Percentiles rank a stretch among this genome's conserved stretches.
phyloP scores from a whole-genome alignment of 768 basidiomycete species.

The Lactifluus volemus region DNA sequence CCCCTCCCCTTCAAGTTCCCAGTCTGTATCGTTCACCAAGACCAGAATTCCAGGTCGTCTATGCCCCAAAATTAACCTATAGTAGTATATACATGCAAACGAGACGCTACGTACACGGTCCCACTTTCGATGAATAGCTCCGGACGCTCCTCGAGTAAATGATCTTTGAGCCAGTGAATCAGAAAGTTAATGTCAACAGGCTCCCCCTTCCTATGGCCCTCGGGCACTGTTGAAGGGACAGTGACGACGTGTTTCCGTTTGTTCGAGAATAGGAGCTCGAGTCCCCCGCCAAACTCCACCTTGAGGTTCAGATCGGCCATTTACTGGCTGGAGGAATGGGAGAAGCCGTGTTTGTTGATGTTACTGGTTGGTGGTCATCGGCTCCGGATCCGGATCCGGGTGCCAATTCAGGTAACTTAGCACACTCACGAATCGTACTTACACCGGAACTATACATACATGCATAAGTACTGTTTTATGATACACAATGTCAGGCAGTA shows the following conservation, averaged over 20 bases:
- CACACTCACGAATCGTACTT: no score
- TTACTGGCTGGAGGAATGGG: no score
- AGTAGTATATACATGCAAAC: neutral
- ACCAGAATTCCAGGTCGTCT: constrained; percentile 97
- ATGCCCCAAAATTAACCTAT: neutral
- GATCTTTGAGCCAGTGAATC: constrained; percentile 67
- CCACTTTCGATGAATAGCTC: constrained; percentile 86
- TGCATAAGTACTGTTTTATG: neutral
- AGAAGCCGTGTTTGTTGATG: neutral
- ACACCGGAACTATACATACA: neutral
- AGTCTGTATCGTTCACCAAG: constrained; percentile 40
- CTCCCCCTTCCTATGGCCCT: constrained; percentile 26
- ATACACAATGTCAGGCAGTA: neutral
- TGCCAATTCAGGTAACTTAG: neutral
- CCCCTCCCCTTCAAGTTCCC: constrained; percentile 16
- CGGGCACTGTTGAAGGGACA: constrained; percentile 41
- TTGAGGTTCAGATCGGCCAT: constrained; percentile 35
- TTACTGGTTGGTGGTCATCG: neutral
- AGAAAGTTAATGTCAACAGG: constrained; percentile 65
- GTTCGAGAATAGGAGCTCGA: constrained; percentile 78
- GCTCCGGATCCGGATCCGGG: no score
- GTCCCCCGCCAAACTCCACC: constrained; percentile 76
- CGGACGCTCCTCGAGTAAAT: constrained; percentile 71
- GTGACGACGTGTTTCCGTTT: constrained; percentile 47
- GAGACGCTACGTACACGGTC: constrained; percentile 59